Conservation (phyloP, 148 eudicot genomes). For the Diospyros kaki region DNA sequence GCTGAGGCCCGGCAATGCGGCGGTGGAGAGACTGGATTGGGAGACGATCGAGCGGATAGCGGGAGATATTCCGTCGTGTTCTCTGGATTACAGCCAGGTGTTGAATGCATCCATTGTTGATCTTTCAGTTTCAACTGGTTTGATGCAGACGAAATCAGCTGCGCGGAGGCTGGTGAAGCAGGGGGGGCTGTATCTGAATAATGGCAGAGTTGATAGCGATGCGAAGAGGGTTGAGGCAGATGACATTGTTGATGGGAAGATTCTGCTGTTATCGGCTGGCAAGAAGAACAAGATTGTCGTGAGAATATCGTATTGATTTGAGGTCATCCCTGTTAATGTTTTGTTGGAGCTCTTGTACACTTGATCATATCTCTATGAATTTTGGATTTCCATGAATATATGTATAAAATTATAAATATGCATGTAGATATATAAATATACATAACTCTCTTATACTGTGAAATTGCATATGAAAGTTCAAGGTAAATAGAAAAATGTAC, state of each 20-base stretch:
- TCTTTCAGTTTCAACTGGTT: constrained; percentile 67
- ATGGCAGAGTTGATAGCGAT: constrained; percentile 61
- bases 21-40: constrained; percentile 65
- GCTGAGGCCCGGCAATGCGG: constrained; percentile 51
- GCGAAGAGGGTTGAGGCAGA: constrained; percentile 55
- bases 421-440: too few species aligned
- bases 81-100: constrained; percentile 41
- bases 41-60: constrained; percentile 67
- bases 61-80: constrained; percentile 70
- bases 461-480: too few species aligned
- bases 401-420: too few species aligned
- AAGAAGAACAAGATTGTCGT: constrained; percentile 95
- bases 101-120: constrained; percentile 47
- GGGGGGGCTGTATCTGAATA: constrained; percentile 83
- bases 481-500: too few species aligned
- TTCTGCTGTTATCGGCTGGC: constrained; percentile 80
- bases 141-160: constrained; percentile 77
- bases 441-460: too few species aligned
- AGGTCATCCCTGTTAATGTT: too few species aligned
- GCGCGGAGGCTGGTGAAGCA: constrained; percentile 82
- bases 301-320: constrained; percentile 44
- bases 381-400: too few species aligned
- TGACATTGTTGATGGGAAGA: constrained; percentile 80
- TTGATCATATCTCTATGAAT: too few species aligned
- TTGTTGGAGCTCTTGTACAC: too few species aligned